phyloP scores from a whole-genome alignment of 75 land plant genomes.

The Larix kaempferi region DNA sequence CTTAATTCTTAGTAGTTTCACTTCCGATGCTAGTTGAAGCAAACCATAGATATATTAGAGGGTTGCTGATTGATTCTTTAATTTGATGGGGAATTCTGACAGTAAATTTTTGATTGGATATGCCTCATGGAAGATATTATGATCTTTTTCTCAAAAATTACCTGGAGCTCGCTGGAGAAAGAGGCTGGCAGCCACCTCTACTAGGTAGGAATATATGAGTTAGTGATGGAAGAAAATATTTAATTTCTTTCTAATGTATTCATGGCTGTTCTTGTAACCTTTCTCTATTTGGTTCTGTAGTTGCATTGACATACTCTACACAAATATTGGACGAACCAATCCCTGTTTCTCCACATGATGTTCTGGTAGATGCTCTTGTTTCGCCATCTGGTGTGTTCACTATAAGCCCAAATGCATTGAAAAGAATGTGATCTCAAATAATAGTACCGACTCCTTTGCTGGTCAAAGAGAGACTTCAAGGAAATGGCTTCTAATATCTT shows the following conservation, averaged over 20 bases:
- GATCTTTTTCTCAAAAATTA: slow-evolving; percentile 72
- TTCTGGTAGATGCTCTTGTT: slow-evolving; percentile 67
- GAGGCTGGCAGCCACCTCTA: slow-evolving; percentile 81
- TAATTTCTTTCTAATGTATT: neutral
- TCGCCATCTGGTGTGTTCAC: slow-evolving; percentile 46
- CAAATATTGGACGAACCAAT: slow-evolving; percentile 83
- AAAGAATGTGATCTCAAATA: slow-evolving; percentile 19
- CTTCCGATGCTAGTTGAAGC: neutral
- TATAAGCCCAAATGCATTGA: slow-evolving; percentile 27
- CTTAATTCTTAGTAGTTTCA: neutral
- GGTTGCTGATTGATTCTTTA: neutral
- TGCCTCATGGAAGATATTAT: slow-evolving; percentile 57
- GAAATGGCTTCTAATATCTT: too few relatives aligned
- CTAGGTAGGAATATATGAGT: slow-evolving; percentile 41
- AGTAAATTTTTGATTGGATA: neutral
- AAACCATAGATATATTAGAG: neutral
- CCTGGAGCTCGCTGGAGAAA: slow-evolving; percentile 49
- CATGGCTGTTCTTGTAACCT: neutral
- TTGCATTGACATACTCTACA: slow-evolving; percentile 77
- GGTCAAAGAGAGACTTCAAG: too few relatives aligned
- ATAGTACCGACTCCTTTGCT: too few relatives aligned
- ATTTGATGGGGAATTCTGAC: neutral
- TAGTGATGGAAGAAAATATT: neutral
- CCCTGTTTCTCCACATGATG: slow-evolving; percentile 64
- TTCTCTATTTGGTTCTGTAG: slow-evolving; percentile 32